Base-by-base conservation (phyloP, 2,329 filamentous ascomycete species). In the Fusarium chlamydosporum region DNA sequence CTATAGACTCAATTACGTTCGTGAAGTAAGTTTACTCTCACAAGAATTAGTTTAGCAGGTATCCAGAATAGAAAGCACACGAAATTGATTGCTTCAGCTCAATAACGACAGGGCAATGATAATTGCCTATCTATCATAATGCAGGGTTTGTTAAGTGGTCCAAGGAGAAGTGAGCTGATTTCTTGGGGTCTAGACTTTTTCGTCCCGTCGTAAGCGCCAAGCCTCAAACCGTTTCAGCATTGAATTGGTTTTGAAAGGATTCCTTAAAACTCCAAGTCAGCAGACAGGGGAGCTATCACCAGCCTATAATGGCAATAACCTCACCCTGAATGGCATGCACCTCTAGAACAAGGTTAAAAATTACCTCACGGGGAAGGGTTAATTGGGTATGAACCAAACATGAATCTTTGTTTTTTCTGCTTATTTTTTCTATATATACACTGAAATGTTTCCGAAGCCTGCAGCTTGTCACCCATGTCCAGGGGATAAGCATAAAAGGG, bases 131-230 rank as follows among this genome's bases (percentile, higher is more conserved):
- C 34, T 3, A 3, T 50, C 47, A 50, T 20, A 29, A 4, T 51
- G 47, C 47, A 51, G 47, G 47, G 47, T 51, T 40, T 4, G n/a
- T 5, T 23, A 23, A 23, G 3, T 23, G 4, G 23, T 23, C 1
- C 23, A 18, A 41, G 6, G n/a, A 16, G 16, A 50, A 38, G 33
- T 50, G 47, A 23, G 15, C 47, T 50, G 47, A 50, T 50, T 50
- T 50, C 33, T 13, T n/a, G 23, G n/a, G 47, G 8, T 51, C 47
- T 51, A 51, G 47, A 51, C 33, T 5, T 16, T 2, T 51, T 51
- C 47, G 47, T 51, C 34, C 47, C 47, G 23, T 40, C n/a, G 47
- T 12, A 40, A 7, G 34, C 47, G 47, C 47, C 47, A 51, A 51
- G 47, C 33, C 47, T 16, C 26, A 51, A 40, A 40, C 47, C n/a